Percentiles rank a stretch among this genome's conserved stretches.
Evolutionary conservation across 768 basidiomycete species (phyloP).

Genomic region (Amanita subjunquillea): DNA sequence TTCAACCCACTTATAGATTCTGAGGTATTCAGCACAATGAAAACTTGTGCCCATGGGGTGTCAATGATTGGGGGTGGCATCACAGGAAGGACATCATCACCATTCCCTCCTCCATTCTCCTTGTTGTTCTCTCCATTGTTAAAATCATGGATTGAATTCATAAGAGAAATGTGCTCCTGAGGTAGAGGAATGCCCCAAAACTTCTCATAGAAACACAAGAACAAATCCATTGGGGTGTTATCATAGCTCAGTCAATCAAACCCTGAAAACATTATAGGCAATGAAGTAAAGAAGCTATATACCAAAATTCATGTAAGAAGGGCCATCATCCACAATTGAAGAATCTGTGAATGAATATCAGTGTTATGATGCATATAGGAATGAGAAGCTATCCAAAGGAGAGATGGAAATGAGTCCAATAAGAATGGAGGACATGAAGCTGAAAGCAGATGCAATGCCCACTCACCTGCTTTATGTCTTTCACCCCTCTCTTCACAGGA

Average conservation of each 20-base stretch:
- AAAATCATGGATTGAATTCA: background rate
- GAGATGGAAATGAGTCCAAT: background rate
- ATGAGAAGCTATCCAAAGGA: background rate
- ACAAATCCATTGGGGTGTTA: background rate
- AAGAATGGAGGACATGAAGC: background rate
- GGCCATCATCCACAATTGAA: slow-evolving; percentile 1
- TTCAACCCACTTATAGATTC: slow-evolving; percentile 7
- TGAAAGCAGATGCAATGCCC: background rate
- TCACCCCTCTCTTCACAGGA: background rate
- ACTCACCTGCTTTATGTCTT: background rate
- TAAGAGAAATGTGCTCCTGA: slow-evolving; percentile 1
- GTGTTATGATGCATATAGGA: background rate
- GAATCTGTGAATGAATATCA: background rate
- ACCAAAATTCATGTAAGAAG: background rate
- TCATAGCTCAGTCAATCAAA: background rate
- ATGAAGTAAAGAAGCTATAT: background rate
- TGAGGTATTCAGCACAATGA: slow-evolving; percentile 9
- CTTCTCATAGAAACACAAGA: background rate
- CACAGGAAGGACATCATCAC: background rate
- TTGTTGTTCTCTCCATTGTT: background rate
- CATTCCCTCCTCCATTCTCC: background rate
- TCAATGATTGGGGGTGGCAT: slow-evolving; percentile 6
- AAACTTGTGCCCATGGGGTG: background rate
- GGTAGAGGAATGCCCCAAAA: background rate
- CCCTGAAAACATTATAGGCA: background rate